Percentiles rank a stretch among this genome's conserved stretches.
Evolutionary conservation across 768 basidiomycete species (phyloP).

Genomic region (Cystobasidium ongulense): DNA sequence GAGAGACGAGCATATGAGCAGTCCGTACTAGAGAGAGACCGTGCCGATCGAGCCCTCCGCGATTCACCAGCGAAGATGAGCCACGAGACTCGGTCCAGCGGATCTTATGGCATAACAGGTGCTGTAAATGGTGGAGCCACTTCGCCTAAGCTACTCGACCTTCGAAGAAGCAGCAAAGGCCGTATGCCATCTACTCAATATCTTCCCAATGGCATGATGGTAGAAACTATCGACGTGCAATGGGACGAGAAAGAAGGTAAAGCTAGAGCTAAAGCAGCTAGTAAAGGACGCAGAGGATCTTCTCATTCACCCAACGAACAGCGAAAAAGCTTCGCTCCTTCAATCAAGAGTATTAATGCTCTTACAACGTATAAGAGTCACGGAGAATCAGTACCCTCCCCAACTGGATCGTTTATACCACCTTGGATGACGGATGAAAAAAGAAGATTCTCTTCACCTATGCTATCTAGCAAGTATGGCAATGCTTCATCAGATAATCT

Average conservation of each 20-base stretch:
- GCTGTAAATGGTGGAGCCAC: neutral
- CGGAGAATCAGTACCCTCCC: neutral
- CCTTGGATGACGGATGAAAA: conserved; percentile 35
- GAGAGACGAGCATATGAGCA: conserved; percentile 70
- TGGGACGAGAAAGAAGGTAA: conserved; percentile 35
- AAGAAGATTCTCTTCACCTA: conserved; percentile 31
- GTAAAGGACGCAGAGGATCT: neutral
- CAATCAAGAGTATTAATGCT: conserved; percentile 17
- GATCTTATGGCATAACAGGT: neutral
- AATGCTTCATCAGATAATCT: conserved; percentile 37
- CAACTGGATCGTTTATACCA: conserved; percentile 33
- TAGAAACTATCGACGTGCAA: conserved; percentile 75
- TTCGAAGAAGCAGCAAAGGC: conserved; percentile 44
- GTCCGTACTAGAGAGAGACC: conserved; percentile 59
- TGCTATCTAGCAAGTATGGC: conserved; percentile 31
- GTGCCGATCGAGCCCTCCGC: conserved; percentile 11
- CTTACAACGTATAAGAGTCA: conserved; percentile 20
- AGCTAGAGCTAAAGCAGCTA: conserved; percentile 12
- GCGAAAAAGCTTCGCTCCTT: conserved; percentile 7
- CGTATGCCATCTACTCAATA: conserved; percentile 57
- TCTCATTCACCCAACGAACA: conserved; percentile 25
- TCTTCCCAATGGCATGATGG: conserved; percentile 78
- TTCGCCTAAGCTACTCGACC: conserved; percentile 1
- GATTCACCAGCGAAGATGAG: conserved; percentile 48
- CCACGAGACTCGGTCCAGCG: neutral